A percentile compares a stretch with the other conserved stretches of the same genome.
Conservation (phyloP, 106 monocot species). For the Hemerocallis citrina region DNA sequence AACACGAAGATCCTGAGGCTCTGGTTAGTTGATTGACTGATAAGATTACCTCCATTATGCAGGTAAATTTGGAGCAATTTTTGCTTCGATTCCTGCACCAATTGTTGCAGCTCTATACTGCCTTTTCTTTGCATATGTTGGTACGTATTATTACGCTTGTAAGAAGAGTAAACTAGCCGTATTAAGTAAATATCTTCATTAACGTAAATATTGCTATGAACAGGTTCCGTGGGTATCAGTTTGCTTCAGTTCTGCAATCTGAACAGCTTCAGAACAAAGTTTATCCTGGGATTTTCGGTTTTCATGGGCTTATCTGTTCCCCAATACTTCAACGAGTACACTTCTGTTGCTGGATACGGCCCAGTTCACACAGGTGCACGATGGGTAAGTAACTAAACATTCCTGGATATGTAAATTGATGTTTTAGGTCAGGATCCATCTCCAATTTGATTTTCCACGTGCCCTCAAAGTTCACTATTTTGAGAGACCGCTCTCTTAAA, state of each 20-base stretch:
- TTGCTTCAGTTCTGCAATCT: conserved; percentile 60
- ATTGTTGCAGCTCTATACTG: conserved; percentile 58
- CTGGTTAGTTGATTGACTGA: too few relatives aligned
- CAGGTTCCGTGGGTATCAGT: conserved; percentile 38
- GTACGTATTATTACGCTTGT: conserved; percentile 17
- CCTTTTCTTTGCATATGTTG: conserved; percentile 56
- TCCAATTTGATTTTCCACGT: too few relatives aligned
- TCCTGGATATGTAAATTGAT: too few relatives aligned
- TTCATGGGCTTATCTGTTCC: conserved; percentile 52
- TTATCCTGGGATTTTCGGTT: conserved; percentile 45
- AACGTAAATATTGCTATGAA: too few relatives aligned
- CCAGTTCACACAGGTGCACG: conserved; percentile 36
- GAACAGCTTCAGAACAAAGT: conserved; percentile 48
- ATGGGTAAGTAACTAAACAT: too few relatives aligned
- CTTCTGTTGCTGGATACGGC: conserved; percentile 43
- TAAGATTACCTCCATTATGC: too few relatives aligned
- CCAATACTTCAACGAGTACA: conserved; percentile 66
- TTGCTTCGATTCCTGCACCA: conserved; percentile 41
- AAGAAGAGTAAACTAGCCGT: too few relatives aligned
- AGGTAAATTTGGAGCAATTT: conserved; percentile 15
- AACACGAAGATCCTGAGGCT: too few relatives aligned
- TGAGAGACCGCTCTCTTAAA: too few relatives aligned
- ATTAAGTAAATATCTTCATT: too few relatives aligned
- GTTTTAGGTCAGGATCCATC: too few relatives aligned
- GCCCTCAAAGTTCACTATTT: too few relatives aligned